Evolutionary conservation across 2,329 filamentous ascomycete species (phyloP).

Genomic region (Blastomyces silverae): DNA sequence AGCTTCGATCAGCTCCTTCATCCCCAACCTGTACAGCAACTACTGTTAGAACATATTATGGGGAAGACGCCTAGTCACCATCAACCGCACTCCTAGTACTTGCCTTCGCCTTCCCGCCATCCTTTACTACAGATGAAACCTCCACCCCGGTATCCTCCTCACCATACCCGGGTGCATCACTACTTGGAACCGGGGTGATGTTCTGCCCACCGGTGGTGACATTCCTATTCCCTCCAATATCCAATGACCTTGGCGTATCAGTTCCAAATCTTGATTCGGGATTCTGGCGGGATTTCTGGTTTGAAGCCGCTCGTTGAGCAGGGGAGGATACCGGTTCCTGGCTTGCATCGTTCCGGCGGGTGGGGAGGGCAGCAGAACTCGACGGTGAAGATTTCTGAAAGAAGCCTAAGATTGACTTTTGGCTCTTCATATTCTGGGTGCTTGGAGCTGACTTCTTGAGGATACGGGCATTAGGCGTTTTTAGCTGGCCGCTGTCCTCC

Average conservation of each 20-base stretch:
- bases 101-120: slow-evolving; percentile 26
- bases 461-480: slow-evolving; percentile 15
- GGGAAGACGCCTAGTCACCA: slow-evolving; percentile 43
- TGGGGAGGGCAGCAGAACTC: slow-evolving; percentile 30
- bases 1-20: slow-evolving; percentile 37
- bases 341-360: slow-evolving; percentile 22
- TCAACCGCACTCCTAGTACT: slow-evolving; percentile 49
- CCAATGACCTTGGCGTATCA: slow-evolving; percentile 35
- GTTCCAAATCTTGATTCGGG: slow-evolving; percentile 16
- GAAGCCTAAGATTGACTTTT: slow-evolving; percentile 71
- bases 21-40: slow-evolving; percentile 38
- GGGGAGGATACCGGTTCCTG: slow-evolving; percentile 17
- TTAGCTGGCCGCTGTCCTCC: slow-evolving; percentile 8
- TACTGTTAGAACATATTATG: slow-evolving; percentile 40
- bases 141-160: slow-evolving; percentile 49
- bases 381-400: slow-evolving; percentile 57
- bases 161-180: slow-evolving; percentile 64
- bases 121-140: slow-evolving; percentile 21
- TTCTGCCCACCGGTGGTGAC: slow-evolving; percentile 38
- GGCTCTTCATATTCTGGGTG: slow-evolving; percentile 50
- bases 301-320: slow-evolving; percentile 10
- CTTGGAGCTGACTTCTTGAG: slow-evolving; percentile 32
- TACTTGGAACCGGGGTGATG: slow-evolving; percentile 71
- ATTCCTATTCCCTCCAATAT: slow-evolving; percentile 45
- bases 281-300: slow-evolving; percentile 8